These are phyloP conservation scores for Litchi chinensis DNA, from an alignment of 345 rosid species.

Conservation along the genomic window DNA sequence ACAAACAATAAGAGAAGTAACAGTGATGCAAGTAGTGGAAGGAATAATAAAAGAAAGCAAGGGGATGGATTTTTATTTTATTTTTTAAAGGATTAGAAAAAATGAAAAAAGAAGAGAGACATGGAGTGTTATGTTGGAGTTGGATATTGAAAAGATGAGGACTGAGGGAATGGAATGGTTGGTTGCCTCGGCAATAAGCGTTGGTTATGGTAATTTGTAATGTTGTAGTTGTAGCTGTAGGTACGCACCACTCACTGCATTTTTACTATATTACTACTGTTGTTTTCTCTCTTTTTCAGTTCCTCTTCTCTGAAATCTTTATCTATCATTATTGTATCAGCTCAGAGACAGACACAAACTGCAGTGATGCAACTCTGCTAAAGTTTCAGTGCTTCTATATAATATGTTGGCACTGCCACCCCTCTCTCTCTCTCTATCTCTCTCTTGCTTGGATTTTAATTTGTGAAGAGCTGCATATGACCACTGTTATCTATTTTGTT, in stretches of 20 bases:
- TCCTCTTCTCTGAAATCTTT: background rate
- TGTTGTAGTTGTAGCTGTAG: background rate
- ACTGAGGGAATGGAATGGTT: background rate
- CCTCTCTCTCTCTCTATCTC: constrained; percentile 7
- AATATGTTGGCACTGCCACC: background rate
- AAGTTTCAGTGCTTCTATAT: constrained; percentile 33
- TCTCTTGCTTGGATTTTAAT: background rate
- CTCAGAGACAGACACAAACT: too few species aligned
- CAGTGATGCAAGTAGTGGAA: too few species aligned
- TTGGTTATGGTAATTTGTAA: background rate
- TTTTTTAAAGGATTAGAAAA: too few species aligned
- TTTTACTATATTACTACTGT: background rate
- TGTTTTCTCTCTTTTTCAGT: background rate
- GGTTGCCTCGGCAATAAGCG: constrained; percentile 34
- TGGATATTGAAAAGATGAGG: constrained; percentile 30
- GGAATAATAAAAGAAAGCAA: too few species aligned
- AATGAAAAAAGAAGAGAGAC: too few species aligned
- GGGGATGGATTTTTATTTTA: too few species aligned
- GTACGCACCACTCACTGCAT: background rate
- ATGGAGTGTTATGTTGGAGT: background rate
- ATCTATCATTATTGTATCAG: too few species aligned
- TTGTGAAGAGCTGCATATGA: background rate
- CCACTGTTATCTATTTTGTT: too few species aligned
- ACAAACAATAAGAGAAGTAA: too few species aligned
- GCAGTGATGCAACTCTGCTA: constrained; percentile 41